Evolutionary conservation across 1,284 basidiomycete species (phyloP), one percentile per base, ranked within the genome.

Genomic region (Trametes sp.): DNA sequence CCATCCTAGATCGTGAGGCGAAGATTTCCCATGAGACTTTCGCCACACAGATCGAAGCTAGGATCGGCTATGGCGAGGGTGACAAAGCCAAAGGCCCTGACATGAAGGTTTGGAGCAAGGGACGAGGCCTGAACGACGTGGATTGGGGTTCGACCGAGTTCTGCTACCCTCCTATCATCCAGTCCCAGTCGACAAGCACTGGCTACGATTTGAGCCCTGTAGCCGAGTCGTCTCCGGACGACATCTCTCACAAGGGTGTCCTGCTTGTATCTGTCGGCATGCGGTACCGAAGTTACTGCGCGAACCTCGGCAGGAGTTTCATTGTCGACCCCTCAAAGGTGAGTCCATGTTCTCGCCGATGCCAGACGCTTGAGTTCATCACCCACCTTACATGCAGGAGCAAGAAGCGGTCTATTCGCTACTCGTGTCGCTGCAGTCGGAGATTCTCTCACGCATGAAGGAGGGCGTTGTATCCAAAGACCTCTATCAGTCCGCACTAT

Each of bases 121-220:
- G 89, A 62, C 87, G 87, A 71, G 83, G 87, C 10, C 75, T 94
- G n/a, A 86, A 80, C 54, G 88, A 94, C 61, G 91, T 96, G 61
- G 96, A 99, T 74, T 95, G 93, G 83, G 81, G 83, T 28, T 86
- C 91, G 13, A 92, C 93, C 2, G 96, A 98, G 77, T 97, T 96
- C 79, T 94, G 94, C 69, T 98, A 97, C 76, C 89, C 93, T 5
- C 96, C 97, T 3, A 96, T 98, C 75, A 94, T 98, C 72, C 96
- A 98, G 73, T 98, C 96, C 2, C 92, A 92, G 58, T 93, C 94
- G 19, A 89, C 88, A 44, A 85, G 82, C 63, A 81, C 84, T 6
- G 92, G 93, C 14, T 98, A 98, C 74, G 96, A 98, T 73, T 82
- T 98, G 54, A 88, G 90, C 65, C 90, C 92, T 26, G 94, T 90